A percentile compares a stretch with the other conserved stretches of the same genome.
These are phyloP conservation scores for Bryum argenteum DNA, from an alignment of 225 moss, liverwort and hornwort species.

Conservation along the genomic window DNA sequence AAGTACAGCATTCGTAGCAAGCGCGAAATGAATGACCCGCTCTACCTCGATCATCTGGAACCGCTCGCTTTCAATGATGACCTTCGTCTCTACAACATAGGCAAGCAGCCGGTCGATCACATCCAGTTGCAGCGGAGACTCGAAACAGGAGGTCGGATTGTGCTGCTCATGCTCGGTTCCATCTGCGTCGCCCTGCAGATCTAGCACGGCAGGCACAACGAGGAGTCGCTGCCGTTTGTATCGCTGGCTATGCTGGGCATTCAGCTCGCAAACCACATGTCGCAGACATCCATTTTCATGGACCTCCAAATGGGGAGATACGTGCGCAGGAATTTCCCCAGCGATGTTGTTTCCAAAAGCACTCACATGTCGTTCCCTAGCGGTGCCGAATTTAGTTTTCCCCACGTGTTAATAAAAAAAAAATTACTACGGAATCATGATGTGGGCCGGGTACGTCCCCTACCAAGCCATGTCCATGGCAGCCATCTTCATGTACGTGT, in stretches of 20 bases:
- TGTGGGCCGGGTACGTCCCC: slow-evolving; percentile 27
- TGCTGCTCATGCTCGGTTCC: background rate
- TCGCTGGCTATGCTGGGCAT: slow-evolving; percentile 32
- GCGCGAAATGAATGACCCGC: background rate
- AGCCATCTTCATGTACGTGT: slow-evolving; percentile 41
- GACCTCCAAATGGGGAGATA: slow-evolving; percentile 9
- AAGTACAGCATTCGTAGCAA: background rate
- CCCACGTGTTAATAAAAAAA: too few relatives aligned
- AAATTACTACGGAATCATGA: background rate
- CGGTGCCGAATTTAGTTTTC: too few relatives aligned
- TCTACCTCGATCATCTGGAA: too few relatives aligned
- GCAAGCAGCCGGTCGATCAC: background rate
- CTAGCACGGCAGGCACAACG: background rate
- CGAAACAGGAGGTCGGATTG: background rate
- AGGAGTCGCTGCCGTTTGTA: slow-evolving; percentile 33
- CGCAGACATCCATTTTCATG: slow-evolving; percentile 17
- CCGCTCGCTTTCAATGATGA: background rate
- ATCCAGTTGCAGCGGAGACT: background rate
- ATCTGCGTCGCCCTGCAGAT: slow-evolving; percentile 1
- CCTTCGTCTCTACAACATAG: background rate
- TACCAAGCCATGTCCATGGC: slow-evolving; percentile 33
- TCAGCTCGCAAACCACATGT: slow-evolving; percentile 32
- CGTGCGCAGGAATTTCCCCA: background rate
- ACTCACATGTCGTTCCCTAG: too few relatives aligned
- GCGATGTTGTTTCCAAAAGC: too few relatives aligned